phyloP scores from a whole-genome alignment of 371 early-diverging fungal species.

The Blakeslea trispora region DNA sequence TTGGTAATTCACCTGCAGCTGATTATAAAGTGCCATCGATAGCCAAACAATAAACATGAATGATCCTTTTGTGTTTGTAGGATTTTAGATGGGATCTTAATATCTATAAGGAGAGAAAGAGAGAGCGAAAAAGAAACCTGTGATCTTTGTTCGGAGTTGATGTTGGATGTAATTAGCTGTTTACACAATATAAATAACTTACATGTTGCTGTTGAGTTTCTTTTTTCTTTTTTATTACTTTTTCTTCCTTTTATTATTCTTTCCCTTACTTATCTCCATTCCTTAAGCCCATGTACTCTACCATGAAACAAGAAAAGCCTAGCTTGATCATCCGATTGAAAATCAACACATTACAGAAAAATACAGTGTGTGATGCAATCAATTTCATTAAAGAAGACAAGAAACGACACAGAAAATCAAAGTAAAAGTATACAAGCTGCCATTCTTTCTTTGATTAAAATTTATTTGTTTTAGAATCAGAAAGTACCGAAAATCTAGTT shows the following conservation, averaged over 20 bases:
- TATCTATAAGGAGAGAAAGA: too few relatives aligned
- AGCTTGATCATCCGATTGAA: neutral
- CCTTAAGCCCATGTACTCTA: neutral
- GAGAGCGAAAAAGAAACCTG: neutral
- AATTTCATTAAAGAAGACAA: neutral
- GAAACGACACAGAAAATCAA: neutral
- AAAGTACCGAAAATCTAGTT: too few relatives aligned
- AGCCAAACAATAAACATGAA: neutral
- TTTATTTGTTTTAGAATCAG: too few relatives aligned
- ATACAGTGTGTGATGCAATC: too few relatives aligned
- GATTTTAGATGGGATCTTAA: too few relatives aligned
- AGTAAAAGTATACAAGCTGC: neutral
- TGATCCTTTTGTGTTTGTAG: neutral
- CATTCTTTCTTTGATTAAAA: too few relatives aligned
- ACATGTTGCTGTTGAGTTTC: neutral
- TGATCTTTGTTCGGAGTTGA: too few relatives aligned
- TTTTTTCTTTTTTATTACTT: neutral
- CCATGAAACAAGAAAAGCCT: neutral
- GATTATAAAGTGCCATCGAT: conserved; percentile 10
- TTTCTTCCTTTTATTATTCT: neutral
- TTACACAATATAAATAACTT: neutral
- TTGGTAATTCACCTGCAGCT: conserved; percentile 16
- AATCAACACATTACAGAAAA: neutral
- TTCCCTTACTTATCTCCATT: neutral
- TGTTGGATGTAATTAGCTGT: too few relatives aligned